Conservation (phyloP, 1,284 basidiomycete genomes). For the Hemileia vastatrix region DNA sequence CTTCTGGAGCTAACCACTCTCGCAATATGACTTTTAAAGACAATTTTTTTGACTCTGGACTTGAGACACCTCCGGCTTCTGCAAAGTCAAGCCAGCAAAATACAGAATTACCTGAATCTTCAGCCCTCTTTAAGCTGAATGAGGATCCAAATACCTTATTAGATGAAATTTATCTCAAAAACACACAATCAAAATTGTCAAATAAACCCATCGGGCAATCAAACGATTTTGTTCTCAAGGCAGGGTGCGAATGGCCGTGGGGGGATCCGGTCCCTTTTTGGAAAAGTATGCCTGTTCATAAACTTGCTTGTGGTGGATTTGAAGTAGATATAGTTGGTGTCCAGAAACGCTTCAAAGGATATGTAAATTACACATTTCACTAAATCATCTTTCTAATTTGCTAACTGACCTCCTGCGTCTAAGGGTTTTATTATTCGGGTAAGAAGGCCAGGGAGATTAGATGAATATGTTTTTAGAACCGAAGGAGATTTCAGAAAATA, state of each 20-base stretch:
- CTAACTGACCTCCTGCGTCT: background rate
- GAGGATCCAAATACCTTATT: too few species aligned
- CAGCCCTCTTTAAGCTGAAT: too few species aligned
- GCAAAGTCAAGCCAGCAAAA: too few species aligned
- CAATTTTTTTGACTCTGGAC: too few species aligned
- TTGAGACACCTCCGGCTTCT: too few species aligned
- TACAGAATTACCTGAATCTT: too few species aligned
- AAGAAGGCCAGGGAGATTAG: slow-evolving; percentile 28
- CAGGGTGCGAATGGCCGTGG: slow-evolving; percentile 31
- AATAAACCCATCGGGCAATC: too few species aligned
- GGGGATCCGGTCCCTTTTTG: slow-evolving; percentile 28
- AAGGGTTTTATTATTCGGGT: slow-evolving; percentile 33
- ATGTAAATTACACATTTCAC: slow-evolving; percentile 18
- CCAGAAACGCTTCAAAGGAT: slow-evolving; percentile 21
- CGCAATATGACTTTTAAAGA: too few species aligned
- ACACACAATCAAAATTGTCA: too few species aligned
- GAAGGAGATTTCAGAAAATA: slow-evolving; percentile 31
- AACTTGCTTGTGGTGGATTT: slow-evolving; percentile 33
- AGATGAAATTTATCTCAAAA: too few species aligned
- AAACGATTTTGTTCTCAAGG: too few species aligned
- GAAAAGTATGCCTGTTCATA: slow-evolving; percentile 26
- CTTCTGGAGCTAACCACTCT: too few species aligned
- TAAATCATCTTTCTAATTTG: background rate
- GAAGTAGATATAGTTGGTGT: slow-evolving; percentile 31
- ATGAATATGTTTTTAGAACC: slow-evolving; percentile 31